A percentile compares a stretch with the other conserved stretches of the same genome.
Conservation (phyloP, 148 eudicot genomes). For the Rheum nobile region DNA sequence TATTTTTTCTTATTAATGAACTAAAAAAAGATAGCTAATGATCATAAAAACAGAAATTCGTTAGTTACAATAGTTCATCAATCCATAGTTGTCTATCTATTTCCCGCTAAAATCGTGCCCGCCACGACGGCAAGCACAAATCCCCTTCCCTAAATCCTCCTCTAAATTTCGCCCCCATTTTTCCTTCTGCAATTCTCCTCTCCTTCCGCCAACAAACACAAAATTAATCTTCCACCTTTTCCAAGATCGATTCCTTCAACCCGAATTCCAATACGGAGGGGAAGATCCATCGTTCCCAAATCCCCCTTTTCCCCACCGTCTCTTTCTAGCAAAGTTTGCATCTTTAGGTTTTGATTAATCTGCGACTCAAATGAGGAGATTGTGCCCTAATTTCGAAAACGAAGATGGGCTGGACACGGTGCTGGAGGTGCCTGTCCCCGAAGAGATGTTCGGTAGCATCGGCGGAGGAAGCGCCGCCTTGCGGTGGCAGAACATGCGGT, state of each 20-base stretch:
- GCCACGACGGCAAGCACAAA: slow-evolving; percentile 7
- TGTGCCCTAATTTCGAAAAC: slow-evolving; percentile 72
- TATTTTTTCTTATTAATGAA: neutral
- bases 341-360: neutral
- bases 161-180: too few relatives aligned
- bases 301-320: neutral
- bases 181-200: neutral
- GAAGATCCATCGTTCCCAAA: neutral
- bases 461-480: slow-evolving; percentile 12
- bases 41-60: neutral
- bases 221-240: neutral
- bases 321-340: neutral
- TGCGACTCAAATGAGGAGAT: slow-evolving; percentile 45
- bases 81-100: neutral
- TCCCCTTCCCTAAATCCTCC: neutral
- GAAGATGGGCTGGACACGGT: slow-evolving; percentile 89
- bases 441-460: slow-evolving; percentile 43
- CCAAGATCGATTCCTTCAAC: neutral
- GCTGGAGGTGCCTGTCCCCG: slow-evolving; percentile 88
- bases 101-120: slow-evolving; percentile 12
- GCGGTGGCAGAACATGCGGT: slow-evolving; percentile 61
- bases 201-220: neutral
- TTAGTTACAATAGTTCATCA: neutral
- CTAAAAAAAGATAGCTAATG: neutral
- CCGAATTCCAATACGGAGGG: neutral